Percentiles rank a stretch among this genome's conserved stretches.
Evolutionary conservation across 2,329 filamentous ascomycete genomes (phyloP).

Genomic region (Neospermospora avenae): DNA sequence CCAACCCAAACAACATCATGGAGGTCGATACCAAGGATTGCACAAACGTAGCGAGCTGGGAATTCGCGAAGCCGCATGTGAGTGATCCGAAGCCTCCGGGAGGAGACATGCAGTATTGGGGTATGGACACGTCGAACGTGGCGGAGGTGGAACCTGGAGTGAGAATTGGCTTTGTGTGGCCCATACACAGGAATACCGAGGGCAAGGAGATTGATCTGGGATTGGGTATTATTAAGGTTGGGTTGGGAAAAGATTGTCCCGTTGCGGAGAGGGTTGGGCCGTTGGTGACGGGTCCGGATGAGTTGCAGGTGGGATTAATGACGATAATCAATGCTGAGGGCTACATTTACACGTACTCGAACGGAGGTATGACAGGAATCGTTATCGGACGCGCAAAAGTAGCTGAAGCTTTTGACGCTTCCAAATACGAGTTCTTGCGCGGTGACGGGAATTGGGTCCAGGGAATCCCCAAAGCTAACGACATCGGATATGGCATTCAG

Average conservation of each 20-base stretch:
- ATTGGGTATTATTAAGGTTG: not conserved
- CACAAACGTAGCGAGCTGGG: constrained; percentile 1
- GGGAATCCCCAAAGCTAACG: constrained; percentile 1
- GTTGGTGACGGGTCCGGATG: constrained; percentile 3
- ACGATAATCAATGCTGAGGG: constrained; percentile 5
- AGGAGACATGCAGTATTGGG: not conserved
- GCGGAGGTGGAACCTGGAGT: constrained; percentile 1
- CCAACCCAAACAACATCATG: not conserved
- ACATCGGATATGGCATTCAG: constrained; percentile 4
- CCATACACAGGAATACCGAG: constrained; percentile 4
- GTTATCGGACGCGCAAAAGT: not conserved
- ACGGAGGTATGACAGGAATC: not conserved
- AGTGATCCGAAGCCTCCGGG: constrained; percentile 5
- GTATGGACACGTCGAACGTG: constrained; percentile 6
- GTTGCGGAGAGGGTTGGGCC: not conserved
- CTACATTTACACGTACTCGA: constrained; percentile 7
- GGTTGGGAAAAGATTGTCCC: not conserved
- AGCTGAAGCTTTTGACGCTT: not conserved
- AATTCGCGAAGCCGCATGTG: constrained; percentile 6
- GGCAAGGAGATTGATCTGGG: not conserved
- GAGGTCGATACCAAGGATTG: constrained; percentile 3
- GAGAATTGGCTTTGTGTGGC: constrained; percentile 1
- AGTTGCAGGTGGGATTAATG: constrained; percentile 6
- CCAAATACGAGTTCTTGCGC: constrained; percentile 1
- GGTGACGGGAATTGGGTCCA: not conserved